Evolutionary conservation across 129 eudicot species (phyloP).

Genomic region (Ambrosia artemisiifolia): DNA sequence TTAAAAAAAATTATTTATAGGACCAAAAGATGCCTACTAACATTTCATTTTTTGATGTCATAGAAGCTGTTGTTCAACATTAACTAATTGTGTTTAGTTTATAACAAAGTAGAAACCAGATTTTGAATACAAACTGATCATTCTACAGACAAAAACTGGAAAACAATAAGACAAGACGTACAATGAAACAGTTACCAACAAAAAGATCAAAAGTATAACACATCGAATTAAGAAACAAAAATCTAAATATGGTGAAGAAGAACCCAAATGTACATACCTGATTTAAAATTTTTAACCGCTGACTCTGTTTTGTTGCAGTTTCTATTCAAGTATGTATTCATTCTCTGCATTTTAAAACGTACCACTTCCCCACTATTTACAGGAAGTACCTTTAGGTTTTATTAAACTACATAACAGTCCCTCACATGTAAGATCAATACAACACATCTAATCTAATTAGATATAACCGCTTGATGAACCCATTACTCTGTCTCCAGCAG

Average conservation of each 20-base stretch:
- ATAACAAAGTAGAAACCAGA: background rate
- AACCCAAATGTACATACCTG: conserved; percentile 16
- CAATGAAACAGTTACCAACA: no score
- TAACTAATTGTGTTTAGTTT: background rate
- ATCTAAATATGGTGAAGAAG: background rate
- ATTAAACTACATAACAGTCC: no score
- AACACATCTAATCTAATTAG: no score
- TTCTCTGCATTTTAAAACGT: conserved; percentile 7
- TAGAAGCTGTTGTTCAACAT: background rate
- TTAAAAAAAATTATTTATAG: background rate
- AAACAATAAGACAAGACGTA: no score
- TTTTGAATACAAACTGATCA: background rate
- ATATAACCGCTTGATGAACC: no score
- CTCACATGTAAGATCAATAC: no score
- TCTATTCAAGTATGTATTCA: conserved; percentile 2
- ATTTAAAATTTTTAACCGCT: background rate
- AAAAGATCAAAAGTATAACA: background rate
- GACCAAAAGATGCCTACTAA: conserved; percentile 4
- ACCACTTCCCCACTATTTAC: no score
- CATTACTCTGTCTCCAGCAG: no score
- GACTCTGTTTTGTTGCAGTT: conserved; percentile 21
- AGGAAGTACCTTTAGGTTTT: no score
- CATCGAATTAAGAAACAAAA: background rate
- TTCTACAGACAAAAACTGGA: no score
- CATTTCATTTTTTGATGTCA: background rate